A percentile compares a stretch with the other conserved stretches of the same genome.
Conservation (phyloP, 2,329 filamentous ascomycete species). For the Pestalotiopsis sp. region DNA sequence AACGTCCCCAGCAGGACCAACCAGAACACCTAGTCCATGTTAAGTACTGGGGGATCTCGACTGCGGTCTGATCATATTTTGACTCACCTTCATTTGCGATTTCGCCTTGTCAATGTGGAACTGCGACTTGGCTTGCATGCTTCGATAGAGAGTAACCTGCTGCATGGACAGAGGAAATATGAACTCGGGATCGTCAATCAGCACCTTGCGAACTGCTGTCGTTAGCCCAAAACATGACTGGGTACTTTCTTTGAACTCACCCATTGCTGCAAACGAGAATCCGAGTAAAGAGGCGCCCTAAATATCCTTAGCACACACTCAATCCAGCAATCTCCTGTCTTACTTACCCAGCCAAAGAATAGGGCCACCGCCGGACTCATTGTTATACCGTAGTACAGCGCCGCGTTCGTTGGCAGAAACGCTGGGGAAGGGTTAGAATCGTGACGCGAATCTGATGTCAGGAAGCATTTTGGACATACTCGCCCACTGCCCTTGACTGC, state of each 20-base stretch:
- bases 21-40: conserved; percentile 50
- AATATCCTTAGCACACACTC: not conserved
- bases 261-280: conserved; percentile 10
- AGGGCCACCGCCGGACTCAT: conserved; percentile 56
- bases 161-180: conserved; percentile 11
- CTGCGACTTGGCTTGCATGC: conserved; percentile 1
- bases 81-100: conserved; percentile 1
- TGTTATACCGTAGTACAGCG: conserved; percentile 53
- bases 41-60: not conserved
- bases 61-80: too few relatives aligned
- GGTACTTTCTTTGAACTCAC: not conserved
- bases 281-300: conserved; percentile 7
- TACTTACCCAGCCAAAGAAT: conserved; percentile 55
- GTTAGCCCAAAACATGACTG: not conserved
- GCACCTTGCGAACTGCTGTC: not conserved
- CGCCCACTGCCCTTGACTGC: conserved; percentile 9
- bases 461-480: not conserved
- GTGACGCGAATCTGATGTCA: not conserved
- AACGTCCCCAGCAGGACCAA: conserved; percentile 51
- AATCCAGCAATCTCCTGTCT: not conserved
- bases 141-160: conserved; percentile 5
- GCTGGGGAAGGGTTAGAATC: not conserved
- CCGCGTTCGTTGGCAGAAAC: conserved; percentile 6
- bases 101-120: not conserved
- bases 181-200: conserved; percentile 10